Evolutionary conservation across 768 basidiomycete genomes (phyloP), one percentile per base, ranked within the genome.

Genomic region (Solioccasus polychromus): DNA sequence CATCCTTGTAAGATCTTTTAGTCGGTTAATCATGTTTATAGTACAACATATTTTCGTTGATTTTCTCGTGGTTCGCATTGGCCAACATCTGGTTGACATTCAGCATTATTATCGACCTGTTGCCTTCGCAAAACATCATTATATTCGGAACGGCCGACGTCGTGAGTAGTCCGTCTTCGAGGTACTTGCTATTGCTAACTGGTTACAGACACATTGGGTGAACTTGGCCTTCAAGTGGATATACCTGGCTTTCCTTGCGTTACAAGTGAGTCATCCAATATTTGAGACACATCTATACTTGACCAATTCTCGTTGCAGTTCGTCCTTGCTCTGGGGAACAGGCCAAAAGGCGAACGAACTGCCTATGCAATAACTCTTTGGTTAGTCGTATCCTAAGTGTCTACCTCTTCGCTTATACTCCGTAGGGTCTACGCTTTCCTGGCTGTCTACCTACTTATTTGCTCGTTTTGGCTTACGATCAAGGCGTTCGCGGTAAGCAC

Each of bases 21-120:
- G 17, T 22, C 36, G n/a, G n/a, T 25, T 53, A 20, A 58, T 18
- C 15, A 7, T 2, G 38, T 29, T 39, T 36, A 37, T 35, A 92
- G 88, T 94, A 92, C 66, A 93, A 92, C 67, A 57, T 92, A 40
- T 81, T 89, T 63, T 85, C 79, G 24, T 73, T 97, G 47, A 55
- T 93, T 54, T 94, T 97, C 72, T 83, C 88, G 8, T 97, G 92
- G 91, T 95, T 96, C 69, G 83, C 91, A 3, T 67, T 93, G 47
- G 91, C 92, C 53, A 94, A 94, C 61, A 71, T 94, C 35, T 96
- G 91, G 90, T 71, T 96, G 47, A 94, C 89, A n/a, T 95, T 95
- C 76, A 84, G 83, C 50, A 94, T 95, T 68, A 91, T 95, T 65
- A 90, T 95, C 75, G 83, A 92, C 58, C 77, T 96, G 32, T 74